Evolutionary conservation across 805 yeast species (phyloP).

Genomic region (Lachancea meyersii): DNA sequence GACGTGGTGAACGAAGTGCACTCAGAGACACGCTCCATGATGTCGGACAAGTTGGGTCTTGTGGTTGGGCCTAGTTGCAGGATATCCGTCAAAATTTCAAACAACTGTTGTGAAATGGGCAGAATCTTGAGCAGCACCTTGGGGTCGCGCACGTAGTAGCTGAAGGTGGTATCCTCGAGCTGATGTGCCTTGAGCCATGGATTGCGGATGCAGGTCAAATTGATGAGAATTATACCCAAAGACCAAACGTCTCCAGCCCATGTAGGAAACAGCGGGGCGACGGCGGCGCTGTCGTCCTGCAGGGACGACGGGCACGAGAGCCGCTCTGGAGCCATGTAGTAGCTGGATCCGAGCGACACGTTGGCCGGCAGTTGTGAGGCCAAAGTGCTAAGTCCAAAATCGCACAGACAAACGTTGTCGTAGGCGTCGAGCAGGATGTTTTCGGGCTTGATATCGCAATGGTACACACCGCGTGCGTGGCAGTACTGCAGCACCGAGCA

Average conservation of each 20-base stretch:
- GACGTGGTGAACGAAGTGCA: constrained; percentile 25
- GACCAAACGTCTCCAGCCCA: constrained; percentile 84
- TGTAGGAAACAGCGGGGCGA: constrained; percentile 42
- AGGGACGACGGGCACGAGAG: constrained; percentile 34
- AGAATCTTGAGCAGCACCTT: constrained; percentile 55
- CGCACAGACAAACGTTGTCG: constrained; percentile 58
- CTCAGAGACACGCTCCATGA: constrained; percentile 21
- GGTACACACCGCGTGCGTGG: constrained; percentile 78
- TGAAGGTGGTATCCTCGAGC: constrained; percentile 55
- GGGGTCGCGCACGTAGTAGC: constrained; percentile 52
- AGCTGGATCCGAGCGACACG: constrained; percentile 78
- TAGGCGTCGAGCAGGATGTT: constrained; percentile 68
- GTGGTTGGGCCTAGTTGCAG: constrained; percentile 31
- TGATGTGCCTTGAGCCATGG: constrained; percentile 84
- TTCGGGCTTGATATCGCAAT: constrained; percentile 94
- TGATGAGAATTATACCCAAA: constrained; percentile 71
- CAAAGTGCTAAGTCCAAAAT: constrained; percentile 82
- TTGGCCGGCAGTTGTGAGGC: constrained; percentile 53
- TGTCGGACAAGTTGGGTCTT: constrained; percentile 24
- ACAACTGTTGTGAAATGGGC: constrained; percentile 65
- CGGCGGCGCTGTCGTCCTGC: constrained; percentile 13
- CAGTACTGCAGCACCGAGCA: constrained; percentile 78
- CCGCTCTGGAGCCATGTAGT: constrained; percentile 92
- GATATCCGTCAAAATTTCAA: constrained; percentile 39
- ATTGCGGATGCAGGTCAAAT: constrained; percentile 74